Evolutionary conservation across 805 yeast species (phyloP).

Genomic region (Saturnispora sanitii): DNA sequence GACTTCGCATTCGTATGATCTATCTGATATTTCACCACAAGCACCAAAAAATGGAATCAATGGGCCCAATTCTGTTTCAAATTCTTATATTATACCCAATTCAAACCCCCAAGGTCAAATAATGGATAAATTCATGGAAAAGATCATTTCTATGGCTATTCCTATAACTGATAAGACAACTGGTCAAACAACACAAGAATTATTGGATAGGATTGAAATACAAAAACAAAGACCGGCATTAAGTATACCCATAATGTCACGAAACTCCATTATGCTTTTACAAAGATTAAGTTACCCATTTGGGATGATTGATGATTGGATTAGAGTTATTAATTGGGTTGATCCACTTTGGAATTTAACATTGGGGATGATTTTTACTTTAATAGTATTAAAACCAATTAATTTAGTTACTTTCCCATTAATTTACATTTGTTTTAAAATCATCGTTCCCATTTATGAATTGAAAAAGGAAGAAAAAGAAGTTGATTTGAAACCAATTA

Average conservation of each 20-base stretch:
- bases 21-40: no score
- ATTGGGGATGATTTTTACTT: conserved; percentile 28
- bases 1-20: no score
- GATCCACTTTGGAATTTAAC: conserved; percentile 55
- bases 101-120: not conserved
- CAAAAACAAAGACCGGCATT: conserved; percentile 60
- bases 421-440: conserved; percentile 39
- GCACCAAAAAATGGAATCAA: no score
- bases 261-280: conserved; percentile 52
- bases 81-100: not conserved
- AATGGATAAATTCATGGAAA: conserved; percentile 59
- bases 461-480: conserved; percentile 48
- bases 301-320: conserved; percentile 46
- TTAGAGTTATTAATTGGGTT: conserved; percentile 53
- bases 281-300: conserved; percentile 56
- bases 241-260: conserved; percentile 60
- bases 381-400: conserved; percentile 49
- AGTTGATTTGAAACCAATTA: conserved; percentile 57
- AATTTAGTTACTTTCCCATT: conserved; percentile 46
- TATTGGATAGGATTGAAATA: conserved; percentile 46
- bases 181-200: conserved; percentile 28
- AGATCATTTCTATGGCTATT: conserved; percentile 58
- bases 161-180: conserved; percentile 44
- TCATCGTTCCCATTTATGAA: conserved; percentile 61
- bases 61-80: no score